Base-by-base conservation (phyloP, 345 rosid species). In the Aegle marmelos region DNA sequence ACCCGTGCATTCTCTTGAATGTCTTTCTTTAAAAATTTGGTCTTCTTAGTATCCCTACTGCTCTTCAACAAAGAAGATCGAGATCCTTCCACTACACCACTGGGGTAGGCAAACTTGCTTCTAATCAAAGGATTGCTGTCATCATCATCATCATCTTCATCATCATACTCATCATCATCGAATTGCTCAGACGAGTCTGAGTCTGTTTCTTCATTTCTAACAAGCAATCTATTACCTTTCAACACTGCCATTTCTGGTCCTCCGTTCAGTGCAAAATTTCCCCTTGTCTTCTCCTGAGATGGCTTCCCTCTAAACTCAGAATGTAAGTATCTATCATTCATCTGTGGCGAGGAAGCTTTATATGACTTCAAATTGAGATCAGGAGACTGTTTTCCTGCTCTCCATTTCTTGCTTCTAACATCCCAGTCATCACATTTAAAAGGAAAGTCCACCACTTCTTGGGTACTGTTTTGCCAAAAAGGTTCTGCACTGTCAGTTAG, bases 151-250 rank as follows among this genome's bases (percentile, higher is more conserved):
- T 39, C 13, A 31, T 59, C 84, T 39, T 88, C 97, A n/a, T 87
- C 95, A 30, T 88, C 89, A n/a, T 89, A 83, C 79, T 84, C 84
- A 75, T 88, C 89, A n/a, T 89, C 84, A 80, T 84, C 84, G 75
- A 79, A 87, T 56, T 87, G 89, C 56, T 89, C 93, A 10, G 94
- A 90, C 27, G 99, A 91, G 76, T 93, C 97, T 4, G 97, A 90
- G 78, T 95, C 97, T 36, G 98, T 93, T 80, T 91, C 98, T 79
- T 95, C 95, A 68, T 82, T 84, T 84, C 77, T 84, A 58, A 30
- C 59, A 72, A 76, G 73, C 81, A 81, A 71, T 82, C 85, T 87
- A 58, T 80, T 85, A 72, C 87, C 90, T 85, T 85, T 94, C 48
- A 79, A 68, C 28, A 82, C 77, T 5, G 79, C 79, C 78, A 79